These are phyloP conservation scores for Lichtheimia ramosa DNA, from an alignment of 371 early-diverging fungal genomes.

Conservation along the genomic window DNA sequence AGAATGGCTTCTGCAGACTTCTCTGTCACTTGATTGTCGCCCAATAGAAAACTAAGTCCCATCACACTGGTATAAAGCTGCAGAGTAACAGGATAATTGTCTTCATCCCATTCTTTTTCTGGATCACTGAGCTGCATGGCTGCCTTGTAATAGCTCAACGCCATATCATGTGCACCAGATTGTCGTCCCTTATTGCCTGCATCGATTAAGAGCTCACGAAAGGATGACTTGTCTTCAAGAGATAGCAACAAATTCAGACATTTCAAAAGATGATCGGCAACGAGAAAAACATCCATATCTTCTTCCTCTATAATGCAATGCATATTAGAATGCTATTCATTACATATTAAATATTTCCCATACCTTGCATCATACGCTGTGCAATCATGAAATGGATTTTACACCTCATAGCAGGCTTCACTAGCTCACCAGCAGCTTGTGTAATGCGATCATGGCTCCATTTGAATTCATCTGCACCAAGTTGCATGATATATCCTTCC, in stretches of 20 bases:
- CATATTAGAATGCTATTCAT: neutral
- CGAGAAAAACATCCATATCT: slow-evolving; percentile 24
- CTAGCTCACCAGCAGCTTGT: slow-evolving; percentile 47
- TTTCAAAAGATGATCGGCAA: slow-evolving; percentile 43
- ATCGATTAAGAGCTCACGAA: slow-evolving; percentile 29
- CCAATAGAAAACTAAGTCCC: slow-evolving; percentile 35
- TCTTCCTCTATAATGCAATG: slow-evolving; percentile 9
- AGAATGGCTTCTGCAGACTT: slow-evolving; percentile 23
- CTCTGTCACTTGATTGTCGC: slow-evolving; percentile 34
- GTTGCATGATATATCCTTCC: slow-evolving; percentile 43
- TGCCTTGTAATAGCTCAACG: slow-evolving; percentile 28
- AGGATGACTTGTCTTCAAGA: slow-evolving; percentile 20
- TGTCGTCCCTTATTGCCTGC: slow-evolving; percentile 36
- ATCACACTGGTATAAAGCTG: slow-evolving; percentile 35
- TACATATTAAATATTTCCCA: neutral
- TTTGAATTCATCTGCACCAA: slow-evolving; percentile 43
- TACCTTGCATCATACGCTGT: slow-evolving; percentile 23
- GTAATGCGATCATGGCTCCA: slow-evolving; percentile 51
- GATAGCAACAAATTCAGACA: slow-evolving; percentile 21
- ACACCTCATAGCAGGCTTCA: slow-evolving; percentile 26
- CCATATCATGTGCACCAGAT: slow-evolving; percentile 47
- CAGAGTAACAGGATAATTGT: slow-evolving; percentile 21
- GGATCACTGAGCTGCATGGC: slow-evolving; percentile 26
- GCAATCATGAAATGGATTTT: slow-evolving; percentile 44
- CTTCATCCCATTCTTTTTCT: slow-evolving; percentile 18